Base-by-base conservation (phyloP, 2,329 filamentous ascomycete species). In the Neofusicoccum laricinum region DNA sequence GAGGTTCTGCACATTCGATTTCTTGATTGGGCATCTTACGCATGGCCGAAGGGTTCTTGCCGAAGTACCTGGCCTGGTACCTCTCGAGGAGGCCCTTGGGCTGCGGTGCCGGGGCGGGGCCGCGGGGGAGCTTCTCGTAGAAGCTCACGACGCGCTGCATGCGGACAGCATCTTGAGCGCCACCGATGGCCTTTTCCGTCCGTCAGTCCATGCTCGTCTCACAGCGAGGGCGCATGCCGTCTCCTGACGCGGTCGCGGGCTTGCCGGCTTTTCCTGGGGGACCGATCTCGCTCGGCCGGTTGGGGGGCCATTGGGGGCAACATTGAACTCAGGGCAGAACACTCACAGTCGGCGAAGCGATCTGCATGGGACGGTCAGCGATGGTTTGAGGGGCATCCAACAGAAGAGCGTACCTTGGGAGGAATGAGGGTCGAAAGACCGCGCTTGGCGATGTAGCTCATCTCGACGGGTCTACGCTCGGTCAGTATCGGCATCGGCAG, bases 91-190 rank as follows among this genome's bases (percentile, higher is more conserved):
- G 83, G 73, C 95, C 94, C 76, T 88, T 91, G 71, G 90, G 81
- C 86, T 96, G 88, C 72, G 87, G 80, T 80, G 92, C 88, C 74
- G 95, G 93, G 75, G 93, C 93, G 72, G 91, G 81, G 73, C 95
- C 96, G 77, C 93, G 92, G 77, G 96, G 95, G 66, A 99, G 92
- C 82, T 94, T 96, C 85, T 96, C 92, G 87, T 99, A 99, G 87
- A 99, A 98, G 84, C 87, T 92, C 80, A 98, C 94, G 73, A 99
- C 93, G 75, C 93, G 91, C 80, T 96, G 91, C 95, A 99, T 98
- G 79, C 94, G 92, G 77, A 93, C 87, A 77, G 95, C 95, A 88
- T 98, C 94, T 78, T 93, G 92, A 72, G 93, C 93, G 78, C 91
- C 90, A 76, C 95, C 94, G 78, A 99, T 93, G 73, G 91, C 93